A percentile compares a stretch with the other conserved stretches of the same genome.
Evolutionary conservation across 2,329 filamentous ascomycete species (phyloP).

Genomic region (Calonectria pseudoturangicola): DNA sequence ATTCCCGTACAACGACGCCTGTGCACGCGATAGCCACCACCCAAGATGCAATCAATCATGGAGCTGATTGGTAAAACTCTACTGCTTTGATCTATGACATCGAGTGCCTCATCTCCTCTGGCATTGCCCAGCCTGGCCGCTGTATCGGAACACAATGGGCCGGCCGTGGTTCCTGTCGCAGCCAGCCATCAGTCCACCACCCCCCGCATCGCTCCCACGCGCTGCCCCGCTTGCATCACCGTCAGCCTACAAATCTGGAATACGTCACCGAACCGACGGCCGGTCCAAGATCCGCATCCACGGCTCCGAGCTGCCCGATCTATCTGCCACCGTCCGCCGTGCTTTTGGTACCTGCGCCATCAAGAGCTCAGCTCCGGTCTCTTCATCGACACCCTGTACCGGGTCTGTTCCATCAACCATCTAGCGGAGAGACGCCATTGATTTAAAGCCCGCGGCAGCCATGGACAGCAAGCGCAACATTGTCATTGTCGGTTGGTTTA

Average conservation of each 20-base stretch:
- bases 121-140: not conserved
- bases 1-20: not conserved
- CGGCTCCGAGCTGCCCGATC: conserved; percentile 38
- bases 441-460: not conserved
- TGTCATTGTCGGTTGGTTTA: conserved; percentile 68
- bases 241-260: conserved; percentile 28
- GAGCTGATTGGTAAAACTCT: conserved; percentile 1
- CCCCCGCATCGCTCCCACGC: conserved; percentile 12
- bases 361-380: not conserved
- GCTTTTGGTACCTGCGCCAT: conserved; percentile 1
- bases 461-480: conserved; percentile 66
- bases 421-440: not conserved
- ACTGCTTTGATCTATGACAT: conserved; percentile 2
- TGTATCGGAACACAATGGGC: conserved; percentile 1
- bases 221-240: conserved; percentile 26
- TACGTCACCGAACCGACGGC: conserved; percentile 33
- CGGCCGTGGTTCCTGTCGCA: not conserved
- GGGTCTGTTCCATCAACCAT: not conserved
- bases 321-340: conserved; percentile 24
- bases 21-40: no score
- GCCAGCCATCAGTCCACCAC: conserved; percentile 7
- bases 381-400: not conserved
- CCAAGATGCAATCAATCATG: no score
- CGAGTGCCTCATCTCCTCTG: not conserved
- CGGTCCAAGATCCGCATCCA: conserved; percentile 3